Percentiles rank a stretch among this genome's conserved stretches.
Evolutionary conservation across 2,329 filamentous ascomycete genomes (phyloP).

Genomic region (Verticillium zaregamsianum): DNA sequence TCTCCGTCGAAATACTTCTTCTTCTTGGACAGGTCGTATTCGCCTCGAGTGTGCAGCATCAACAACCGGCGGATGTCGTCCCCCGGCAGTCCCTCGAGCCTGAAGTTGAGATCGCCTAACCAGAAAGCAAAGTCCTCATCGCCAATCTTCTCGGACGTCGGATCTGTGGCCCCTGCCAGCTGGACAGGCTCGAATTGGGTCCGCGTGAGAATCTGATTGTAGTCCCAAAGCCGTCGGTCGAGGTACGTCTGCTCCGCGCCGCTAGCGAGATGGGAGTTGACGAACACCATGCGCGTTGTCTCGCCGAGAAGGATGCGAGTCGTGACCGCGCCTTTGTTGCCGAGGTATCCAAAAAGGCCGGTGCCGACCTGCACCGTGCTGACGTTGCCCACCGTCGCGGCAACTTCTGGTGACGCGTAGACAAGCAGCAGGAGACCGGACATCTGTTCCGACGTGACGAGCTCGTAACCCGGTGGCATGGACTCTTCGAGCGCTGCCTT

Average conservation of each 20-base stretch:
- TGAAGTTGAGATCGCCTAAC: constrained; percentile 95
- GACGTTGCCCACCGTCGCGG: constrained; percentile 71
- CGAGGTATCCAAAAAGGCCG: constrained; percentile 86
- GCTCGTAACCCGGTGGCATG: constrained; percentile 71
- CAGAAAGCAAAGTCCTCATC: constrained; percentile 94
- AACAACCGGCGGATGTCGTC: constrained; percentile 85
- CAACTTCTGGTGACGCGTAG: constrained; percentile 76
- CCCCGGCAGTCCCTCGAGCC: constrained; percentile 81
- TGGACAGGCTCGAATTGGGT: constrained; percentile 74
- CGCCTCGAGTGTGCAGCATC: constrained; percentile 74
- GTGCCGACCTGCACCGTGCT: constrained; percentile 84
- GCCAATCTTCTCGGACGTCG: constrained; percentile 60
- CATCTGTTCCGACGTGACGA: constrained; percentile 78
- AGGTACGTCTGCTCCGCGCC: constrained; percentile 73
- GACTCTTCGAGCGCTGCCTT: constrained; percentile 69
- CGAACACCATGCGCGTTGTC: constrained; percentile 81
- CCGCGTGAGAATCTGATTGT: constrained; percentile 69
- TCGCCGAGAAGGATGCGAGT: constrained; percentile 83
- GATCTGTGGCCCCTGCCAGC: constrained; percentile 57
- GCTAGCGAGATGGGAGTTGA: constrained; percentile 89
- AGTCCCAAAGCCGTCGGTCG: constrained; percentile 88
- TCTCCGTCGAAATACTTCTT: constrained; percentile 41
- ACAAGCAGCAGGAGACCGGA: constrained; percentile 80
- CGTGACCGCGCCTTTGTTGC: constrained; percentile 89
- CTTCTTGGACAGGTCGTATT: constrained; percentile 58